phyloP scores from a whole-genome alignment of 805 yeast genomes.

The Starmera caribaea region DNA sequence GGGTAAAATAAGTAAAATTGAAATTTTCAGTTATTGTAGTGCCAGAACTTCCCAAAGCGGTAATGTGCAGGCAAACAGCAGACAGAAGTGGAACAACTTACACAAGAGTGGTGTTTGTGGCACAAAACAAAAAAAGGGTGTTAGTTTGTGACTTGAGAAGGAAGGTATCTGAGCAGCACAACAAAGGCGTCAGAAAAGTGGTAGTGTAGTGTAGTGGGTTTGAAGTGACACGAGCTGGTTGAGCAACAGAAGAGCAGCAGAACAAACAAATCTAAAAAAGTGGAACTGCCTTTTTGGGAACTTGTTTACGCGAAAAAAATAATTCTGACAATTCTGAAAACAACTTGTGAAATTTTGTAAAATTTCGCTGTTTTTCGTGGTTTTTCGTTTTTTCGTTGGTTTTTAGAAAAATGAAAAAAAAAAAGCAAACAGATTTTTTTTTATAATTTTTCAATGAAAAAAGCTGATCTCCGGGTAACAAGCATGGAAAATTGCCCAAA shows the following conservation, averaged over 20 bases:
- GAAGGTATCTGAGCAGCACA: constrained; percentile 18
- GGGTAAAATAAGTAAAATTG: too few relatives aligned
- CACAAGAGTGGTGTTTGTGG: background rate
- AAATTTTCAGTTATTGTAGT: too few relatives aligned
- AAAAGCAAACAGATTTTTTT: too few relatives aligned
- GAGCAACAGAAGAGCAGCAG: background rate
- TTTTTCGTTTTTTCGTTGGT: too few relatives aligned
- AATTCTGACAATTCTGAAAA: background rate
- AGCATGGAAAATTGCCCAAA: background rate
- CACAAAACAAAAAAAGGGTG: background rate
- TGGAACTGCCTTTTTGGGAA: background rate
- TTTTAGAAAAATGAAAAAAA: too few relatives aligned
- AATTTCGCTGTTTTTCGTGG: too few relatives aligned
- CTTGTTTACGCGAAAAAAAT: background rate
- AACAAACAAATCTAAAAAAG: background rate
- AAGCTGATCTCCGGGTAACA: background rate
- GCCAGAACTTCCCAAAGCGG: too few relatives aligned
- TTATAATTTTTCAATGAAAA: background rate
- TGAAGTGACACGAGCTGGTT: background rate
- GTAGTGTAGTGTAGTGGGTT: too few relatives aligned
- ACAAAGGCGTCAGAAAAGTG: constrained; percentile 19
- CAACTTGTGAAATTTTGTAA: too few relatives aligned
- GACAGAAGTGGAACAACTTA: too few relatives aligned
- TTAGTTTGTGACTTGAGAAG: background rate
- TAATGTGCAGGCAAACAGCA: too few relatives aligned